Evolutionary conservation across 257 asterid genomes (phyloP), one percentile per base, ranked within the genome.

Genomic region (Solanum bulbocastanum): DNA sequence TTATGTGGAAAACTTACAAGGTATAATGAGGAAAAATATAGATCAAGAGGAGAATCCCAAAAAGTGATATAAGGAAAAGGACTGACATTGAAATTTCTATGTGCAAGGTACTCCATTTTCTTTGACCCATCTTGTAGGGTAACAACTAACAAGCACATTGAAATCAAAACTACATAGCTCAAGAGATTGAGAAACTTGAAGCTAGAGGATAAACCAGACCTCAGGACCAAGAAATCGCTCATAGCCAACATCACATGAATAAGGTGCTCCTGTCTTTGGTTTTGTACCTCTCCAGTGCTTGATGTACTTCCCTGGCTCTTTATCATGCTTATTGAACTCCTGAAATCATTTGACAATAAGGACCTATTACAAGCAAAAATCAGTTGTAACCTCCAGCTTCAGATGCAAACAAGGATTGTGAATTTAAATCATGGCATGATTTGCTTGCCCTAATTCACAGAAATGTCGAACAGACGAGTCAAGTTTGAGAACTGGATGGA

Each of bases 191-290:
- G 88, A 33, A 58, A 83, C 87, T 82, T 83, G 87, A 86, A 86
- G 88, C 30, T 73, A 86, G 86, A 86, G 82, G 90, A 86, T 39
- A 75, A 44, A 40, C 86, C 94, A 83, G 86, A 95, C 99, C 99
- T 97, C 99, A 23, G 99, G 99, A 83, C 99, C 99, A 89, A 97
- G 99, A 90, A 97, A 97, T 84, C 98, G 93, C 88, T 97, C 99
- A 91, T 97, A 97, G 92, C 99, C 99, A 68, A 97, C 83, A 88
- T 97, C 99, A 91, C 99, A 97, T 85, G 98, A 83, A 88, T 96
- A 96, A 5, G 99, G 95, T 71, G 99, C 99, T 88, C 99, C 99
- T 1, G 99, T 97, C 93, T 92, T 96, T 86, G 98, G 98, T 90
- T 97, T 97, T 85, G 94, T 92, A 76, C 99, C 99, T 89, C 91